These are phyloP conservation scores for Ottelia alismoides DNA, from an alignment of 106 monocot species.

Conservation along the genomic window DNA sequence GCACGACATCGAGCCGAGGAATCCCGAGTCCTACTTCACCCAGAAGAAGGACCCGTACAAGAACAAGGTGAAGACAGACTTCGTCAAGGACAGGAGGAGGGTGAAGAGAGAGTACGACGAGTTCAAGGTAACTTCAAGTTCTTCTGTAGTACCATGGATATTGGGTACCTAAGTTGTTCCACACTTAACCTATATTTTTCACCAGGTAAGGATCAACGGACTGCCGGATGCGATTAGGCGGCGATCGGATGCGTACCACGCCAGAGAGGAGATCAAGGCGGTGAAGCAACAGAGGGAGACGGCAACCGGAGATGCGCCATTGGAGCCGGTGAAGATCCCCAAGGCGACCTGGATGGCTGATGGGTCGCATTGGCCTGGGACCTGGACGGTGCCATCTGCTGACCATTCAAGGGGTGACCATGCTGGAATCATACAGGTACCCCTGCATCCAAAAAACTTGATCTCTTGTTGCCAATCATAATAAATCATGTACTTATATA, in stretches of 20 bases:
- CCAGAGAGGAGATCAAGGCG: constrained; percentile 69
- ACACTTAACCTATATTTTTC: too few relatives aligned
- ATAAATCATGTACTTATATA: too few relatives aligned
- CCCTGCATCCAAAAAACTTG: too few relatives aligned
- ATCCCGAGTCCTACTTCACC: too few relatives aligned
- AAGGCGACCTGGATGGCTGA: constrained; percentile 96
- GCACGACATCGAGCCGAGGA: too few relatives aligned
- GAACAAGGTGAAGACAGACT: constrained; percentile 56
- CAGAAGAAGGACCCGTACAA: constrained; percentile 45
- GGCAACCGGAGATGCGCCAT: constrained; percentile 27
- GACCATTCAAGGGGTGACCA: constrained; percentile 57
- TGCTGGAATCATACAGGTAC: constrained; percentile 76
- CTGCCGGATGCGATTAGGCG: constrained; percentile 65
- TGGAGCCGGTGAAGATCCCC: constrained; percentile 50
- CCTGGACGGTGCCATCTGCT: constrained; percentile 40
- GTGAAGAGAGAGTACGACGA: constrained; percentile 77
- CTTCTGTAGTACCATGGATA: too few relatives aligned
- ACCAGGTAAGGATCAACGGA: constrained; percentile 63
- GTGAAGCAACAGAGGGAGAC: constrained; percentile 45
- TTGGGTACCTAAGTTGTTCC: too few relatives aligned
- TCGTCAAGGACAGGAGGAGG: constrained; percentile 58
- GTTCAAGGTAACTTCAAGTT: too few relatives aligned
- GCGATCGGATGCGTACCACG: constrained; percentile 67
- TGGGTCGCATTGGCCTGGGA: constrained; percentile 80
- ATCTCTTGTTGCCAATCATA: too few relatives aligned